A percentile compares a stretch with the other conserved stretches of the same genome.
Evolutionary conservation across 2,329 filamentous ascomycete species (phyloP).

Genomic region (Colletotrichum sp.): DNA sequence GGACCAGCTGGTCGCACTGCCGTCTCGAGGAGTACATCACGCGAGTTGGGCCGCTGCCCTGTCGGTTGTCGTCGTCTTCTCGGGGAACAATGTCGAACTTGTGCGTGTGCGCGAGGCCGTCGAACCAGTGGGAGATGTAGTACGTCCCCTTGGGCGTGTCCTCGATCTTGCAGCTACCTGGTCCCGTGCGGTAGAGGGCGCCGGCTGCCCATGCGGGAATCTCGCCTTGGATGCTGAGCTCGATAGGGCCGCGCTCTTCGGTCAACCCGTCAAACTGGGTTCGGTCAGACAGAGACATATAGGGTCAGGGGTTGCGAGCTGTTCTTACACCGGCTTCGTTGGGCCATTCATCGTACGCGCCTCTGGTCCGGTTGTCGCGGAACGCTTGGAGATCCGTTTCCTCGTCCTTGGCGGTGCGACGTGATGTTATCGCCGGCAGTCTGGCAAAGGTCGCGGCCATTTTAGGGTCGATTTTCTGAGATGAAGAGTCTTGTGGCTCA

Average conservation of each 20-base stretch:
- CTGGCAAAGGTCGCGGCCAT: neutral
- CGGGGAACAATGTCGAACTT: conserved; percentile 69
- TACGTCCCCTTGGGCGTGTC: conserved; percentile 63
- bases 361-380: conserved; percentile 20
- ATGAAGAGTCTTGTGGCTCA: neutral
- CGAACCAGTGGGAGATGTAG: conserved; percentile 78
- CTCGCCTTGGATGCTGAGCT: conserved; percentile 65
- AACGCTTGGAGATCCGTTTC: conserved; percentile 8
- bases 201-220: conserved; percentile 78
- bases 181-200: conserved; percentile 75
- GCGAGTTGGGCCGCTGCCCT: conserved; percentile 26
- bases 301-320: neutral
- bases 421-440: neutral
- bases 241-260: conserved; percentile 69
- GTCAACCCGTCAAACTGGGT: conserved; percentile 69
- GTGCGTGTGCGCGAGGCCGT: conserved; percentile 75
- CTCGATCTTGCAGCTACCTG: conserved; percentile 68
- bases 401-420: conserved; percentile 15
- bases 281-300: neutral
- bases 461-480: neutral
- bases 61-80: conserved; percentile 23
- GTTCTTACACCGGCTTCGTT: conserved; percentile 50
- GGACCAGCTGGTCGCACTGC: conserved; percentile 68
- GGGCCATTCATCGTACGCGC: conserved; percentile 49
- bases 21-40: conserved; percentile 76